Evolutionary conservation across 352 stramenopile species (phyloP).

Genomic region (Phytophthora citrophthora): DNA sequence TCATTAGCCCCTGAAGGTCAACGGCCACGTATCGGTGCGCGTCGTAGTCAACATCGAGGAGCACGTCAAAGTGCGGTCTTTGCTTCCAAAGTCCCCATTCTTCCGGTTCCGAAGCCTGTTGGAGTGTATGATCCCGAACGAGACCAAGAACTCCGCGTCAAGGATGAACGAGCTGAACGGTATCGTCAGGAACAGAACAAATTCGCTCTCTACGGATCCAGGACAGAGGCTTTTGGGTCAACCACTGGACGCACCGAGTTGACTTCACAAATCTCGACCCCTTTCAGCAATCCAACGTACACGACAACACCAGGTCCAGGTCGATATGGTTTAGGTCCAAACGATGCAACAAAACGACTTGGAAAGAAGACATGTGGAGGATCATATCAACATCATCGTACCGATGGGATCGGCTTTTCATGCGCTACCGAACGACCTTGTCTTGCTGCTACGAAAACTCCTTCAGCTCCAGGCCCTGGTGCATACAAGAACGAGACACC

Average conservation of each 20-base stretch:
- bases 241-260: constrained; percentile 63
- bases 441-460: constrained; percentile 48
- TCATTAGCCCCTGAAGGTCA: constrained; percentile 16
- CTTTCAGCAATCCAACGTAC: constrained; percentile 66
- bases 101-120: constrained; percentile 48
- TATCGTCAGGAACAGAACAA: constrained; percentile 38
- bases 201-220: constrained; percentile 25
- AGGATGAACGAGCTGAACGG: constrained; percentile 49
- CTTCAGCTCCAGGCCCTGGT: constrained; percentile 48
- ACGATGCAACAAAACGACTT: constrained; percentile 14
- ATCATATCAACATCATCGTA: constrained; percentile 29
- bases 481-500: constrained; percentile 72
- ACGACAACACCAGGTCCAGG: constrained; percentile 64
- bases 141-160: constrained; percentile 64
- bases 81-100: constrained; percentile 77
- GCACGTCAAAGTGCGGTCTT: constrained; percentile 69
- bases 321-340: constrained; percentile 39
- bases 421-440: constrained; percentile 71
- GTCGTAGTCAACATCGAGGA: constrained; percentile 28
- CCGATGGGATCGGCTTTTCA: constrained; percentile 71
- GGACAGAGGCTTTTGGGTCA: constrained; percentile 76
- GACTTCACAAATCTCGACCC: constrained; percentile 58
- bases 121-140: constrained; percentile 62
- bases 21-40: constrained; percentile 29
- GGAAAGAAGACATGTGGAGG: constrained; percentile 18